These are phyloP conservation scores for Termitomyces sp. DNA, from an alignment of 768 basidiomycete species.

Conservation along the genomic window DNA sequence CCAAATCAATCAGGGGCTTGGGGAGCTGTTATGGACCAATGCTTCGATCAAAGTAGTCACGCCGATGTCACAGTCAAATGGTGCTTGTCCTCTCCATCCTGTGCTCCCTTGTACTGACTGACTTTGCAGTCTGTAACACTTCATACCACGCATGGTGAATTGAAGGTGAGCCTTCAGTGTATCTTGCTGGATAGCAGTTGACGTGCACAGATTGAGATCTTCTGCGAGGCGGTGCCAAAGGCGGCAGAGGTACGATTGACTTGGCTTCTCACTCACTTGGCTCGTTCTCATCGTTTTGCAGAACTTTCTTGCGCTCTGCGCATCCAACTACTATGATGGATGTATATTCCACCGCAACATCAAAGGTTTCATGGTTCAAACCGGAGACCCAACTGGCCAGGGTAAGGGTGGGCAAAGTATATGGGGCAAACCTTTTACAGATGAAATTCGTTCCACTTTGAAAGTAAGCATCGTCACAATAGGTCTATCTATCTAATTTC, in stretches of 20 bases:
- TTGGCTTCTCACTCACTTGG: constrained; percentile 2
- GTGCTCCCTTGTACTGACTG: constrained; percentile 8
- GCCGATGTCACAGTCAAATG: constrained; percentile 19
- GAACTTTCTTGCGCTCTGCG: constrained; percentile 96
- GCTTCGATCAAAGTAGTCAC: constrained; percentile 13
- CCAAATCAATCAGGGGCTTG: constrained; percentile 13
- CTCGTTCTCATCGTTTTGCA: constrained; percentile 24
- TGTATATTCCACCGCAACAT: constrained; percentile 93
- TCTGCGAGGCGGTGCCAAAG: constrained; percentile 96
- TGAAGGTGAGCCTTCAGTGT: constrained; percentile 59
- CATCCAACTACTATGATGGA: constrained; percentile 79
- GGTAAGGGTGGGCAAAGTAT: constrained; percentile 98
- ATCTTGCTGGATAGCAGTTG: background rate
- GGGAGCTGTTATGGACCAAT: constrained; percentile 4
- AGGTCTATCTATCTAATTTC: constrained; percentile 17
- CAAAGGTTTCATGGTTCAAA: constrained; percentile 94
- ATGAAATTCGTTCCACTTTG: constrained; percentile 91
- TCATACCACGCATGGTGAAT: constrained; percentile 89
- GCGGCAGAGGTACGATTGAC: constrained; percentile 81
- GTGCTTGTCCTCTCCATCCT: constrained; percentile 12
- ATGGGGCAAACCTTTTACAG: constrained; percentile 88
- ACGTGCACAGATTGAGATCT: constrained; percentile 76
- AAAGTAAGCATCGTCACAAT: constrained; percentile 49
- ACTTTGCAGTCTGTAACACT: constrained; percentile 80
- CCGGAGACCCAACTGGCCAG: constrained; percentile 82